A percentile compares a stretch with the other conserved stretches of the same genome.
Evolutionary conservation across 768 basidiomycete species (phyloP).

Genomic region (Lactarius sp.): DNA sequence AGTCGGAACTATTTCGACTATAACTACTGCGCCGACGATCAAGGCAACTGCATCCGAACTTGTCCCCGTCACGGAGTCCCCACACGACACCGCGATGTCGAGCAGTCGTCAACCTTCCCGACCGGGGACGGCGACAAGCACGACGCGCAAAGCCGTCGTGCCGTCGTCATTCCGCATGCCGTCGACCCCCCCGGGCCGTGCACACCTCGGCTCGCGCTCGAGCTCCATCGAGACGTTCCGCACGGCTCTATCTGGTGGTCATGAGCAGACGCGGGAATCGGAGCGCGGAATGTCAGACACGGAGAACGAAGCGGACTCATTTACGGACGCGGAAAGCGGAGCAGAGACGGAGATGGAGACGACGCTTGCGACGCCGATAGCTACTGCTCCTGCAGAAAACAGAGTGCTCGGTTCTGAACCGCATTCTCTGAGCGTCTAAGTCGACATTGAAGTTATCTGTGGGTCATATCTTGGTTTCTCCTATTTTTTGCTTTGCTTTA

Average conservation of each 20-base stretch:
- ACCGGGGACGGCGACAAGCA: background rate
- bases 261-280: background rate
- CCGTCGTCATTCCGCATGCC: conserved; percentile 26
- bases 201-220: conserved; percentile 14
- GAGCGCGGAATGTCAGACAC: conserved; percentile 10
- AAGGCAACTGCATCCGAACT: conserved; percentile 4
- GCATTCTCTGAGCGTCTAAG: background rate
- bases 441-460: too few relatives aligned
- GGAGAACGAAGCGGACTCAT: conserved; percentile 9
- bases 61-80: background rate
- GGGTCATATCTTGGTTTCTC: background rate
- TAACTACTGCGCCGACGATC: background rate
- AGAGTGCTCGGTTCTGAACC: background rate
- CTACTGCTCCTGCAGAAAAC: background rate
- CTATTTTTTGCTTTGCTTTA: background rate
- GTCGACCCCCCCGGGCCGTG: background rate
- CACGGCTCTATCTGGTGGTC: conserved; percentile 4
- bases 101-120: background rate
- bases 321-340: conserved; percentile 13
- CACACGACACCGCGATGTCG: background rate
- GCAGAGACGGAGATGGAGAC: conserved; percentile 3
- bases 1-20: conserved; percentile 8
- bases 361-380: background rate
- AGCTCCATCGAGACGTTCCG: conserved; percentile 21
- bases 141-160: background rate